Conservation (phyloP, 768 basidiomycete species). For the Myochromella boudieri region DNA sequence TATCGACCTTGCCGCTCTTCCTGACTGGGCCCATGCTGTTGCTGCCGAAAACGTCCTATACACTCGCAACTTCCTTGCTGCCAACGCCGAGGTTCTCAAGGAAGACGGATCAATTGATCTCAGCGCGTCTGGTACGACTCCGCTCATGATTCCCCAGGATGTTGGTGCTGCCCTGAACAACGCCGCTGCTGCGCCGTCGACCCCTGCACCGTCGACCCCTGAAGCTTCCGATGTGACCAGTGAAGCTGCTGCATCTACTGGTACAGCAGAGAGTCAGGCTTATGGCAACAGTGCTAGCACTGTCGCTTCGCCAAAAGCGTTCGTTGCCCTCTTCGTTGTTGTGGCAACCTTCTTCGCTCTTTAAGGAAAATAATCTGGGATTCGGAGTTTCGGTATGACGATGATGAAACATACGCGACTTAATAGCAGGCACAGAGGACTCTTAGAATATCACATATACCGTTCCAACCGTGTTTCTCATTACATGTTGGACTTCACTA, state of each 20-base stretch:
- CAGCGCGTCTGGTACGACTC: slow-evolving; percentile 36
- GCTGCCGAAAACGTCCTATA: slow-evolving; percentile 60
- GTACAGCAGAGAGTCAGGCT: slow-evolving; percentile 16
- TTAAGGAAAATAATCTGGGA: slow-evolving; percentile 26
- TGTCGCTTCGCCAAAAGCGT: slow-evolving; percentile 45
- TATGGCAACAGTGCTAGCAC: slow-evolving; percentile 52
- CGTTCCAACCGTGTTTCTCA: slow-evolving; percentile 11
- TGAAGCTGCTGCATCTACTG: slow-evolving; percentile 22
- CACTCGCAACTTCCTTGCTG: slow-evolving; percentile 44
- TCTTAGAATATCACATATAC: slow-evolving; percentile 34
- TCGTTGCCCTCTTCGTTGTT: slow-evolving; percentile 48
- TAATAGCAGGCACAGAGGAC: slow-evolving; percentile 23
- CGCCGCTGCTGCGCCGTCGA: slow-evolving; percentile 24
- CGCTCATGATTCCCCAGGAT: slow-evolving; percentile 63
- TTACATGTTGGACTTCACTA: slow-evolving; percentile 18
- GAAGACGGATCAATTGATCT: slow-evolving; percentile 54
- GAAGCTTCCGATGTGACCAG: slow-evolving; percentile 24
- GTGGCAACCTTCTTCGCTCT: slow-evolving; percentile 48
- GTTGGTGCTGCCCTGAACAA: slow-evolving; percentile 44
- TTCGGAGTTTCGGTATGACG: slow-evolving; percentile 10
- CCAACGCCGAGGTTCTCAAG: slow-evolving; percentile 50
- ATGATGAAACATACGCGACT: slow-evolving; percentile 15
- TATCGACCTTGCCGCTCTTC: slow-evolving; percentile 58
- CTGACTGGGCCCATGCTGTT: slow-evolving; percentile 48
- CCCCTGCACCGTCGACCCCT: slow-evolving; percentile 24